Evolutionary conservation across 805 yeast genomes (phyloP).

Genomic region (Middelhovenomyces tepae): DNA sequence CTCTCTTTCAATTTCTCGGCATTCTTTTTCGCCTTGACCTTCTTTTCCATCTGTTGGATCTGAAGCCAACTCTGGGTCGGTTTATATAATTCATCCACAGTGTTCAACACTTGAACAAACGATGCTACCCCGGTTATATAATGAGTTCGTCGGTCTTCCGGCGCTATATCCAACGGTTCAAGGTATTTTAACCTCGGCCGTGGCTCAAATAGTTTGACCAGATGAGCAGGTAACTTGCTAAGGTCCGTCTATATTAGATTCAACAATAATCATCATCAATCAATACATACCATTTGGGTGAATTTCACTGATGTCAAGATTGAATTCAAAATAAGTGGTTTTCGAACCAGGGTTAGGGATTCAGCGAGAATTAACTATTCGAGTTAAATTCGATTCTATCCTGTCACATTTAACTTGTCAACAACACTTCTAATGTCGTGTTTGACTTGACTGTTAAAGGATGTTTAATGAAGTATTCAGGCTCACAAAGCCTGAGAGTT

Average conservation of each 20-base stretch:
- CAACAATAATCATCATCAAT: too few species aligned
- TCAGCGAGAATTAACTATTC: too few species aligned
- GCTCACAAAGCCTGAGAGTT: too few species aligned
- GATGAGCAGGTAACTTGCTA: conserved; percentile 31
- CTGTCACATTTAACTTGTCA: too few species aligned
- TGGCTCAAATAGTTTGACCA: conserved; percentile 49
- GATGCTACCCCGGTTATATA: conserved; percentile 39
- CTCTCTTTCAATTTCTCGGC: conserved; percentile 30
- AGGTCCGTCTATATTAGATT: conserved; percentile 33
- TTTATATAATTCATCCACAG: conserved; percentile 19
- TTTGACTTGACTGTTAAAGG: too few species aligned
- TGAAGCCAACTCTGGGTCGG: conserved; percentile 29
- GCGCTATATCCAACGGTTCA: conserved; percentile 42
- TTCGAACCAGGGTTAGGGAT: too few species aligned
- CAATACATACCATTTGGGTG: too few species aligned
- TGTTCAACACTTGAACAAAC: conserved; percentile 23
- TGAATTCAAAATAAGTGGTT: too few species aligned
- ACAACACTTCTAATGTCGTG: too few species aligned
- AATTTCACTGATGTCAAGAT: too few species aligned
- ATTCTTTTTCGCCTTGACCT: conserved; percentile 18
- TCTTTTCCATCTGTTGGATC: conserved; percentile 22
- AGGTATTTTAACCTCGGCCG: conserved; percentile 46
- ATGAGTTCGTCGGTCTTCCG: conserved; percentile 39
- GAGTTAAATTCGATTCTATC: too few species aligned
- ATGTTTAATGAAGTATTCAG: too few species aligned